phyloP scores from a whole-genome alignment of 139 green algal species.

The Ostreobium quekettii region DNA sequence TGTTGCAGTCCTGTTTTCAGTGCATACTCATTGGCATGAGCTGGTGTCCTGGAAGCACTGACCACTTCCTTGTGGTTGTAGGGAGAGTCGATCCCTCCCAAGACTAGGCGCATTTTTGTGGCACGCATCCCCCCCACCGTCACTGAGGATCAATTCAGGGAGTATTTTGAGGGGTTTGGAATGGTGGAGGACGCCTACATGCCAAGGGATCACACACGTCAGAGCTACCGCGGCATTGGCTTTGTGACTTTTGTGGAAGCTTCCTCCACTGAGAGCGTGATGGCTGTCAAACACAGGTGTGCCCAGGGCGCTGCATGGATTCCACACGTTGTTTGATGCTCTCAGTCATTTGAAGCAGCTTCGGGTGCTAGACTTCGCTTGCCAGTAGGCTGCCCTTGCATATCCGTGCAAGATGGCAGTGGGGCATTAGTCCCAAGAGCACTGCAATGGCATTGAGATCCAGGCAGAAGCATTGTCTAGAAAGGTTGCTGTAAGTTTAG shows the following conservation, averaged over 20 bases:
- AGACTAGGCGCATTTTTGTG: slow-evolving; percentile 77
- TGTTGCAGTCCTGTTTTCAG: too few species aligned
- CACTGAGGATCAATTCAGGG: slow-evolving; percentile 59
- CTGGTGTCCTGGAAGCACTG: too few species aligned
- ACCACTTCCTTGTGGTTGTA: too few species aligned
- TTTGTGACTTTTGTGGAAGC: slow-evolving; percentile 71
- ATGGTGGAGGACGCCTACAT: slow-evolving; percentile 81
- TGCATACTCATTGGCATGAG: too few species aligned
- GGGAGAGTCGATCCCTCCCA: too few species aligned
- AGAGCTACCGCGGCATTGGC: slow-evolving; percentile 71
- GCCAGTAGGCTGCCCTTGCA: neutral
- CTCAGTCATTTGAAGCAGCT: neutral
- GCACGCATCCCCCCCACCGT: slow-evolving; percentile 70
- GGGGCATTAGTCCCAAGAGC: neutral
- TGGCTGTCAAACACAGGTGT: slow-evolving; percentile 51
- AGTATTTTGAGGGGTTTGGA: slow-evolving; percentile 81
- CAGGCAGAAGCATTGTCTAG: neutral
- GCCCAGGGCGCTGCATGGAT: neutral
- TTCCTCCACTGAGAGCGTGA: slow-evolving; percentile 43
- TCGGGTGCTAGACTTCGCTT: neutral
- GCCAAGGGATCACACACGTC: slow-evolving; percentile 64
- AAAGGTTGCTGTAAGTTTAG: neutral
- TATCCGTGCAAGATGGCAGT: neutral
- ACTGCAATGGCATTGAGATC: neutral
- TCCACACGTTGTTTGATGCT: neutral